Evolutionary conservation across 2,329 filamentous ascomycete species (phyloP).

Genomic region (Lachnellula subtilissima): DNA sequence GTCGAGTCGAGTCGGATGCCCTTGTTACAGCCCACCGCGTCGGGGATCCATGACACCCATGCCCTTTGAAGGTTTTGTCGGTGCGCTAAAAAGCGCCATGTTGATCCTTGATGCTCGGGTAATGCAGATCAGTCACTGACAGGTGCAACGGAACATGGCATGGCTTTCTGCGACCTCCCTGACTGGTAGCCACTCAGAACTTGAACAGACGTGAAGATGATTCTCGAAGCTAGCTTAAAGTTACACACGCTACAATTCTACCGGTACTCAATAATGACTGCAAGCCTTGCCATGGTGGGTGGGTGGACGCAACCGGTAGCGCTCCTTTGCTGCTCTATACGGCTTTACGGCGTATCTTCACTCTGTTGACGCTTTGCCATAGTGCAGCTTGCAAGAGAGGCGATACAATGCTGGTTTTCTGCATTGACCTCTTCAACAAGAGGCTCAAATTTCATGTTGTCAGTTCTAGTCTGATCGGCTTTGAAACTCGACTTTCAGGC

Average conservation of each 20-base stretch:
- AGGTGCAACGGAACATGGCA: slow-evolving; percentile 17
- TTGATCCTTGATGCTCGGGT: slow-evolving; percentile 28
- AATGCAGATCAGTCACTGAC: slow-evolving; percentile 30
- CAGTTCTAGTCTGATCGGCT: slow-evolving; percentile 11
- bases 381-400: not conserved
- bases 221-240: not conserved
- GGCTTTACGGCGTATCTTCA: too few relatives aligned
- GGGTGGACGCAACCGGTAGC: too few relatives aligned
- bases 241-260: not conserved
- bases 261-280: too few relatives aligned
- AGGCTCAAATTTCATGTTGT: slow-evolving; percentile 9
- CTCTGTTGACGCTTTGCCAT: not conserved
- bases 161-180: slow-evolving; percentile 2
- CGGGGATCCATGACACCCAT: slow-evolving; percentile 18
- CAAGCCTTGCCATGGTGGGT: too few relatives aligned
- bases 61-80: slow-evolving; percentile 16
- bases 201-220: not conserved
- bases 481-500: slow-evolving; percentile 16
- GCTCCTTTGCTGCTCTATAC: too few relatives aligned
- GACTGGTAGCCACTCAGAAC: slow-evolving; percentile 16
- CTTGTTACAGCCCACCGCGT: slow-evolving; percentile 15
- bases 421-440: slow-evolving; percentile 10
- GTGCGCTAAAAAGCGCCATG: slow-evolving; percentile 29
- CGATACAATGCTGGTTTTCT: not conserved
- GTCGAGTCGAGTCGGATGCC: slow-evolving; percentile 25